Evolutionary conservation across 116 monocot species (phyloP).

Genomic region (Cymodocea nodosa): DNA sequence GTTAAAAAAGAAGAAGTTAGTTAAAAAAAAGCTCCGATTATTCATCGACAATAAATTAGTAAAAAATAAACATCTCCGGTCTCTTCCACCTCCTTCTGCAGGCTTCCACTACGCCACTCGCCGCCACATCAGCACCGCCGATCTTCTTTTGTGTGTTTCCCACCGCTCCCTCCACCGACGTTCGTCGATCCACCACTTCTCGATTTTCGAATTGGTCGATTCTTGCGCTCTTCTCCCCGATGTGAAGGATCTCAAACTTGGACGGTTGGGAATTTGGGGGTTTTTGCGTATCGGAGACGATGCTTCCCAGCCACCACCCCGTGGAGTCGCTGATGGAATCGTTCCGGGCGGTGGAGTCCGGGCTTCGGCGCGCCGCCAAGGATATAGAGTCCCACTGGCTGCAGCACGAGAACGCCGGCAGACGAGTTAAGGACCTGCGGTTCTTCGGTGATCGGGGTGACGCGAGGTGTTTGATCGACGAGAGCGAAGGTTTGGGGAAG

Average conservation of each 20-base stretch:
- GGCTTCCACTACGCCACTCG: too few relatives aligned
- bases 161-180: neutral
- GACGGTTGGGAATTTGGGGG: constrained; percentile 2
- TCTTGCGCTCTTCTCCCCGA: too few relatives aligned
- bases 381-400: constrained; percentile 37
- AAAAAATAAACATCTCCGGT: too few relatives aligned
- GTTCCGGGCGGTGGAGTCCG: constrained; percentile 43
- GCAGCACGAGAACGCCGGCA: neutral
- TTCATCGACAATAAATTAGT: too few relatives aligned
- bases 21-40: too few relatives aligned
- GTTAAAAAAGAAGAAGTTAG: too few relatives aligned
- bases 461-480: neutral
- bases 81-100: too few relatives aligned
- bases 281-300: neutral
- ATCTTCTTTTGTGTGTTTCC: too few relatives aligned
- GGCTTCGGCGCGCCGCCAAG: constrained; percentile 22
- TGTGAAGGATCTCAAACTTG: too few relatives aligned
- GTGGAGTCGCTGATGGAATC: constrained; percentile 47
- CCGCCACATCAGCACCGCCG: too few relatives aligned
- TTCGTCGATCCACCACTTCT: neutral
- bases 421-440: neutral
- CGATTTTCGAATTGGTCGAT: too few relatives aligned
- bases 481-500: constrained; percentile 3
- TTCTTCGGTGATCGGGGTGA: constrained; percentile 1
- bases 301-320: constrained; percentile 47